Conservation (phyloP, 2,329 filamentous ascomycete species). For the Colletotrichum tofieldiae region DNA sequence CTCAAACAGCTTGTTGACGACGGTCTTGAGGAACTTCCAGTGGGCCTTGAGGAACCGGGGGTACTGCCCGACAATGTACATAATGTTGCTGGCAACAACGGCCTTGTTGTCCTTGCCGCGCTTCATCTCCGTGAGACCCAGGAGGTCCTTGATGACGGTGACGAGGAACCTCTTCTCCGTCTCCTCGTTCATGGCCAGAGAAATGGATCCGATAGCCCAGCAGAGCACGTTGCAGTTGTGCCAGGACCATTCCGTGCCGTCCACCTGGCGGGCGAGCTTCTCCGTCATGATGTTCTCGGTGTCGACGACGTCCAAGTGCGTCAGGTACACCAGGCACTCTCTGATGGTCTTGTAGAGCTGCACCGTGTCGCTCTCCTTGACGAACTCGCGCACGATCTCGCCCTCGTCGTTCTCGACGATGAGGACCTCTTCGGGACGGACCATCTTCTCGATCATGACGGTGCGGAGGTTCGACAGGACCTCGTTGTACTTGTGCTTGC, state of each 20-base stretch:
- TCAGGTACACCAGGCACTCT: constrained; percentile 97
- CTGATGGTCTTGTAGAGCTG: constrained; percentile 99
- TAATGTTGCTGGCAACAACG: constrained; percentile 98
- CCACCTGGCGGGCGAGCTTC: constrained; percentile 94
- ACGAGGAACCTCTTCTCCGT: constrained; percentile 99
- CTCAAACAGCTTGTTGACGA: constrained; percentile 99
- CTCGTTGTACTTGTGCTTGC: constrained; percentile 98
- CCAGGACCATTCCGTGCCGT: constrained; percentile 98
- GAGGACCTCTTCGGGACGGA: constrained; percentile 95
- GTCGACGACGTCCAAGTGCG: constrained; percentile 96
- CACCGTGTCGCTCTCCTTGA: constrained; percentile 99
- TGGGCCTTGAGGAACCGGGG: constrained; percentile 98
- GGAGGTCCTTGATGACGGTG: constrained; percentile 97
- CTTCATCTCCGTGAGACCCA: constrained; percentile 99
- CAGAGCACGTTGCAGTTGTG: constrained; percentile 99
- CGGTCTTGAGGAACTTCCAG: constrained; percentile 99
- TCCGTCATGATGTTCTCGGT: constrained; percentile 99
- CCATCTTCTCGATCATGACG: constrained; percentile 99
- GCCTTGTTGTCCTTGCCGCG: constrained; percentile 99
- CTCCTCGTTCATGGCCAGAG: constrained; percentile 98
- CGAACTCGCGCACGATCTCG: constrained; percentile 98
- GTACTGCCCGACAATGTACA: constrained; percentile 99
- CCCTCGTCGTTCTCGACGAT: constrained; percentile 99
- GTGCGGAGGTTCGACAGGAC: constrained; percentile 93
- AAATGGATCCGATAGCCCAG: constrained; percentile 99